Percentiles rank a stretch among this genome's conserved stretches.
These are phyloP conservation scores for Rubus idaeus DNA, from an alignment of 306 rosid genomes.

Conservation along the genomic window DNA sequence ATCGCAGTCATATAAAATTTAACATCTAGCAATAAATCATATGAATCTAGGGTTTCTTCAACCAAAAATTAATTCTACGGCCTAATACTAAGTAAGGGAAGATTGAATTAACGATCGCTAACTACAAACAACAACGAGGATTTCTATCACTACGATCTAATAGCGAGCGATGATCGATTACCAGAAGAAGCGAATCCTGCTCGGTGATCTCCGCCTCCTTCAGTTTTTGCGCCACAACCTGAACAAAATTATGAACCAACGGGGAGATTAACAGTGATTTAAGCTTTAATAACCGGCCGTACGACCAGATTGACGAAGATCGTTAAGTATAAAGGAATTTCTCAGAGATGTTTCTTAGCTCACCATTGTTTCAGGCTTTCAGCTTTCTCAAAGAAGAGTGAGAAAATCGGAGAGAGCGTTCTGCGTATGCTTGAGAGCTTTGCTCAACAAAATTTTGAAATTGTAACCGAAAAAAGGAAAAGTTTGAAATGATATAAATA, in stretches of 20 bases:
- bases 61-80: slow-evolving; percentile 4
- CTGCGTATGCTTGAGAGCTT: neutral
- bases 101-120: neutral
- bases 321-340: slow-evolving; percentile 13
- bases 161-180: slow-evolving; percentile 36
- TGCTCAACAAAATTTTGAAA: slow-evolving; percentile 31
- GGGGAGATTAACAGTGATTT: slow-evolving; percentile 5
- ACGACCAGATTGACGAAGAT: slow-evolving; percentile 21
- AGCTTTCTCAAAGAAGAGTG: slow-evolving; percentile 7
- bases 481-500: slow-evolving; percentile 4
- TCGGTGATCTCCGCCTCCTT: slow-evolving; percentile 92
- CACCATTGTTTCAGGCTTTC: slow-evolving; percentile 47
- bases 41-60: neutral
- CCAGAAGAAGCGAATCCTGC: slow-evolving; percentile 98
- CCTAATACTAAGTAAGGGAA: neutral
- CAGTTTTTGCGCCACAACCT: slow-evolving; percentile 85
- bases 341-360: slow-evolving; percentile 18
- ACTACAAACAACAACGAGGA: neutral
- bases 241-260: slow-evolving; percentile 25
- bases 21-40: slow-evolving; percentile 6
- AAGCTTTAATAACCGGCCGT: neutral
- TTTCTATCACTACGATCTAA: neutral
- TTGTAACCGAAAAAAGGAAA: neutral
- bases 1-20: neutral
- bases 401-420: slow-evolving; percentile 6